phyloP scores from a whole-genome alignment of 2,329 filamentous ascomycete species.

The Bertia moriformis region DNA sequence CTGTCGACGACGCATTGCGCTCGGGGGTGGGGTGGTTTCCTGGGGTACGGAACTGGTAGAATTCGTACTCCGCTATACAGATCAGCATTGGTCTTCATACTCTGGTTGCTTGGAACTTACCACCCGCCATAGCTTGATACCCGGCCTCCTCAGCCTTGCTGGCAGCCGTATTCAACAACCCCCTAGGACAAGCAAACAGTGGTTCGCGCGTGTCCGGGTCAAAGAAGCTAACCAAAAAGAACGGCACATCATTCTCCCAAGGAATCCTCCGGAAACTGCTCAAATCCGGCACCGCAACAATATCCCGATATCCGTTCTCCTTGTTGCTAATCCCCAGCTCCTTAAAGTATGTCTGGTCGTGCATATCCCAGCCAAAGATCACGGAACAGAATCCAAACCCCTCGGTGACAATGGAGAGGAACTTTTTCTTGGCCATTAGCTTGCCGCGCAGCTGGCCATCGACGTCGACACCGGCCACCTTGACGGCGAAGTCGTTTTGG shows the following conservation, averaged over 20 bases:
- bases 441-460: conserved; percentile 82
- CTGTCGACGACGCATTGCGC: conserved; percentile 53
- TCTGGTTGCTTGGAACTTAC: conserved; percentile 43
- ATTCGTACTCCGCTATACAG: conserved; percentile 72
- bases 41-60: conserved; percentile 76
- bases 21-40: conserved; percentile 28
- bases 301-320: conserved; percentile 76
- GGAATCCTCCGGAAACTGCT: conserved; percentile 69
- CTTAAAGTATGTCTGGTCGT: conserved; percentile 75
- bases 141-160: conserved; percentile 54
- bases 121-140: conserved; percentile 79
- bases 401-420: conserved; percentile 63
- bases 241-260: conserved; percentile 76
- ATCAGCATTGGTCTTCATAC: conserved; percentile 1
- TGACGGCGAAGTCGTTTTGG: conserved; percentile 61
- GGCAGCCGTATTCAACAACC: conserved; percentile 54
- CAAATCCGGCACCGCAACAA: conserved; percentile 71
- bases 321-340: conserved; percentile 81
- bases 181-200: conserved; percentile 66
- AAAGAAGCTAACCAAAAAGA: conserved; percentile 71
- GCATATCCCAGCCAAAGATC: conserved; percentile 95
- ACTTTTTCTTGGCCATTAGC: conserved; percentile 84
- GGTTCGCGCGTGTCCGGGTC: conserved; percentile 64
- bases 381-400: conserved; percentile 93
- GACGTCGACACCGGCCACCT: conserved; percentile 75